Evolutionary conservation across 257 asterid genomes (phyloP).

Genomic region (Petunia secreta): DNA sequence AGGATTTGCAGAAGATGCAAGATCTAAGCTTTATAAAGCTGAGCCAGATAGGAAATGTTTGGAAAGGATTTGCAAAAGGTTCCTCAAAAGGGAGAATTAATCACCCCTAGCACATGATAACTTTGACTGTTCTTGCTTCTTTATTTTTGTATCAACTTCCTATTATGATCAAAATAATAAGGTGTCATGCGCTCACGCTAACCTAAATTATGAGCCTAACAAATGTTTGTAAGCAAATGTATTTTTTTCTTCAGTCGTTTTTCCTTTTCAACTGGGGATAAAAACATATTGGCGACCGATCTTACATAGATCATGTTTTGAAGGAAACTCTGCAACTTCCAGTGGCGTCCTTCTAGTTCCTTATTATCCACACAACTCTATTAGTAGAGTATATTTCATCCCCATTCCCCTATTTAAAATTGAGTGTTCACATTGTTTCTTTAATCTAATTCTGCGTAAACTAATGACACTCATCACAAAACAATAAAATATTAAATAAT

Average conservation of each 20-base stretch:
- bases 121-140: not conserved
- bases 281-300: not conserved
- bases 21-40: conserved; percentile 37
- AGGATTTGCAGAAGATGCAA: conserved; percentile 56
- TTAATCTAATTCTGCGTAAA: no score
- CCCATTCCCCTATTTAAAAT: no score
- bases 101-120: not conserved
- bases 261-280: not conserved
- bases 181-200: not conserved
- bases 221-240: not conserved
- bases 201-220: not conserved
- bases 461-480: no score
- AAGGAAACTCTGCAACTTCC: no score
- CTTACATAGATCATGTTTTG: no score
- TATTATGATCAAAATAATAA: not conserved
- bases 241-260: not conserved
- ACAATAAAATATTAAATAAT: no score
- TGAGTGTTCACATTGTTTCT: no score
- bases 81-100: conserved; percentile 48
- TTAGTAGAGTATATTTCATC: no score
- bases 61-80: conserved; percentile 64
- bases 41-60: conserved; percentile 60
- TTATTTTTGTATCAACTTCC: not conserved
- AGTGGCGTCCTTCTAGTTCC: no score
- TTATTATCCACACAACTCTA: no score